These are phyloP conservation scores for Cystofilobasidium capitatum DNA, from an alignment of 768 basidiomycete species.

Conservation along the genomic window DNA sequence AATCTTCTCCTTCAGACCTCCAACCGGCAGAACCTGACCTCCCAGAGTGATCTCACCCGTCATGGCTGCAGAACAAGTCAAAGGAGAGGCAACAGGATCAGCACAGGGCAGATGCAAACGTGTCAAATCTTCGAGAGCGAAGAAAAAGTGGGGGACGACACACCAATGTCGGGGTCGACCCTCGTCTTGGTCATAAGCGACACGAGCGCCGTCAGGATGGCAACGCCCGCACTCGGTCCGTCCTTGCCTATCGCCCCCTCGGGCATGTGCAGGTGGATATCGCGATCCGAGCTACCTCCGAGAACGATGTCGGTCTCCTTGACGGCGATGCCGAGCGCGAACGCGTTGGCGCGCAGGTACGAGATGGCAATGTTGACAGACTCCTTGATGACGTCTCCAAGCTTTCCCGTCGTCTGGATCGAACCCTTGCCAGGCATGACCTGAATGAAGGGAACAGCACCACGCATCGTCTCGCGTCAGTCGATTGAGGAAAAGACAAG, in stretches of 20 bases:
- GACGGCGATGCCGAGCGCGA: conserved; percentile 72
- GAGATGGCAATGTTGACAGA: conserved; percentile 88
- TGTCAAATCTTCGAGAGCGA: neutral
- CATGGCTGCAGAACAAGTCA: conserved; percentile 55
- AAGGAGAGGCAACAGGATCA: neutral
- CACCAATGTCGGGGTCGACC: conserved; percentile 80
- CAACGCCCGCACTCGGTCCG: conserved; percentile 93
- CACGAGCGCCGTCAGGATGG: conserved; percentile 81
- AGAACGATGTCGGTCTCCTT: conserved; percentile 64
- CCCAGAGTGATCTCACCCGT: conserved; percentile 96
- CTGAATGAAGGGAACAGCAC: conserved; percentile 41
- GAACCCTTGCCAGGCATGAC: conserved; percentile 93
- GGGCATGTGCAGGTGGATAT: conserved; percentile 95
- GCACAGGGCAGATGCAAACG: neutral
- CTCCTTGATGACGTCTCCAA: conserved; percentile 95
- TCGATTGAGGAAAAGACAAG: neutral
- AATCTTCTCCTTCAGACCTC: conserved; percentile 92
- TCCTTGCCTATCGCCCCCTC: conserved; percentile 64
- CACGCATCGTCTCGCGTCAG: no score
- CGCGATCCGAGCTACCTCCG: conserved; percentile 47
- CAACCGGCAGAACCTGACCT: conserved; percentile 91
- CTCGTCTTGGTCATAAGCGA: conserved; percentile 77
- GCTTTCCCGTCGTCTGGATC: conserved; percentile 87
- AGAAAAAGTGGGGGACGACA: conserved; percentile 33
- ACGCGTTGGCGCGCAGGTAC: conserved; percentile 87